Conservation (phyloP, 495 filamentous ascomycete species). For the Penicillium silybi region DNA sequence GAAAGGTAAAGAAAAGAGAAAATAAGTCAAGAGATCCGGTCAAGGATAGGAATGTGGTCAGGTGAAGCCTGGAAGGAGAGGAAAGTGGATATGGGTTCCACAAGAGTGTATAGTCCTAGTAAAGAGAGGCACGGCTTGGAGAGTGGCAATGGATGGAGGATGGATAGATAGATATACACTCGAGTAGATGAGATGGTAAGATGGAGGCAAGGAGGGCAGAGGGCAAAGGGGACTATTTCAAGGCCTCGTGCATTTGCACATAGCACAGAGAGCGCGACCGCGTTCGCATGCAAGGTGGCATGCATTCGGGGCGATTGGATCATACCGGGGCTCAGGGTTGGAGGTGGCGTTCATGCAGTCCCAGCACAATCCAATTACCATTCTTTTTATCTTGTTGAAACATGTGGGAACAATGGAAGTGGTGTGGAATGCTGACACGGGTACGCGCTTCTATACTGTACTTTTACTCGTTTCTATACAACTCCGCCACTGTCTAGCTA, state of each 20-base stretch:
- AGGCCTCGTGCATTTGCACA: not conserved
- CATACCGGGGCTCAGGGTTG: conserved; percentile 1
- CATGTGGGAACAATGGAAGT: not conserved
- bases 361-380: conserved; percentile 14
- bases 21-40: not conserved
- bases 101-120: not conserved
- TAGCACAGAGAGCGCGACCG: conserved; percentile 3
- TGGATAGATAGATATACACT: conserved; percentile 8
- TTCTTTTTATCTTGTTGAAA: not conserved
- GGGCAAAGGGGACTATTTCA: conserved; percentile 16
- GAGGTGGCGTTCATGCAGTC: conserved; percentile 18
- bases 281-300: conserved; percentile 20
- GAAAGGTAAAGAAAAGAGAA: not conserved
- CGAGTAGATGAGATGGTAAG: conserved; percentile 4
- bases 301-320: conserved; percentile 10
- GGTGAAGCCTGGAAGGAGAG: not conserved
- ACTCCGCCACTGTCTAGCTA: too few relatives aligned
- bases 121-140: conserved; percentile 1
- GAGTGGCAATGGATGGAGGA: not conserved
- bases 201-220: conserved; percentile 7
- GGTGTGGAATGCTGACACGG: not conserved
- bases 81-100: not conserved
- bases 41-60: not conserved
- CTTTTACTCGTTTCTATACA: not conserved
- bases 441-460: conserved; percentile 1